These are phyloP conservation scores for Diospyros kaki DNA, from an alignment of 148 eudicot genomes.

Conservation along the genomic window DNA sequence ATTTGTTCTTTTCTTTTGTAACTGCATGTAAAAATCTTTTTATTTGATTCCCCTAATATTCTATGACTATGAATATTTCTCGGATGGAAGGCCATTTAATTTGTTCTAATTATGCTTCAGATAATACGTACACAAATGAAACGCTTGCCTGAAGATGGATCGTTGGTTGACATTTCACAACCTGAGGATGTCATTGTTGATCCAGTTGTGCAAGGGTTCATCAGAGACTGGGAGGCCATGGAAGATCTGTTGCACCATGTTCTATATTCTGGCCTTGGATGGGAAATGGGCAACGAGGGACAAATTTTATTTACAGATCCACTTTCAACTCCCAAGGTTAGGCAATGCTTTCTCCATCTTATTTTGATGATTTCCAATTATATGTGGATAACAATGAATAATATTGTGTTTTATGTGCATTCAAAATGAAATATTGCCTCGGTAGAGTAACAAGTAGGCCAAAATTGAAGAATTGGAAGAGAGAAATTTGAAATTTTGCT, in stretches of 20 bases:
- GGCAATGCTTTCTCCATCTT: slow-evolving; percentile 11
- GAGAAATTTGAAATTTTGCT: not conserved
- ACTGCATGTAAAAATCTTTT: too few species aligned
- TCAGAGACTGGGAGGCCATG: slow-evolving; percentile 95
- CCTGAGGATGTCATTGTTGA: slow-evolving; percentile 58
- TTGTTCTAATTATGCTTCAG: slow-evolving; percentile 37
- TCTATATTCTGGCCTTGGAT: slow-evolving; percentile 72
- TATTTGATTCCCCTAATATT: too few species aligned
- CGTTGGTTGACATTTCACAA: slow-evolving; percentile 27
- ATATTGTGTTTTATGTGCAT: not conserved
- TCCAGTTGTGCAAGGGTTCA: slow-evolving; percentile 81
- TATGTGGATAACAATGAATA: not conserved
- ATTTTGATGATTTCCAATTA: not conserved
- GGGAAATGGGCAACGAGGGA: slow-evolving; percentile 98
- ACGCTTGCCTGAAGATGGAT: slow-evolving; percentile 67
- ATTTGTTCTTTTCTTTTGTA: too few species aligned
- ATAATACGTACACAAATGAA: slow-evolving; percentile 93
- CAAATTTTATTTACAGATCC: slow-evolving; percentile 96
- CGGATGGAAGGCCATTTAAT: not conserved
- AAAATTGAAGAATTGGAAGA: slow-evolving; percentile 7
- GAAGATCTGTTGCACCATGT: slow-evolving; percentile 93
- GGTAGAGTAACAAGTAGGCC: not conserved
- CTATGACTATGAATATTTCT: not conserved
- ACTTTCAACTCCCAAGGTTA: slow-evolving; percentile 89
- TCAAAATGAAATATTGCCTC: not conserved